phyloP scores from a whole-genome alignment of 768 basidiomycete species.

The Lactarius sanguifluus region DNA sequence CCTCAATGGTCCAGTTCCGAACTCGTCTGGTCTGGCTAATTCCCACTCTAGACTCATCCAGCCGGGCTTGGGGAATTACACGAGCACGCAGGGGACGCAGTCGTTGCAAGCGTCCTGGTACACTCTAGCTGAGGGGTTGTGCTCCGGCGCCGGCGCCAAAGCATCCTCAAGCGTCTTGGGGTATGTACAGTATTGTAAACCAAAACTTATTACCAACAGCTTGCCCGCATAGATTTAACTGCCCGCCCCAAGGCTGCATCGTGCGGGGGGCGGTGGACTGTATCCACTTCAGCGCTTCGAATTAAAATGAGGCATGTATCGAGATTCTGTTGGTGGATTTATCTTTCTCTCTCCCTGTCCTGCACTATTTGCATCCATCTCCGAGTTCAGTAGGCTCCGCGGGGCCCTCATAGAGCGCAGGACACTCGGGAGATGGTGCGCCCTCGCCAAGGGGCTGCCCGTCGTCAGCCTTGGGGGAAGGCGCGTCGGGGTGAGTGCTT shows the following conservation, averaged over 20 bases:
- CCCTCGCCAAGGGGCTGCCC: neutral
- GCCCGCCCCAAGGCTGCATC: neutral
- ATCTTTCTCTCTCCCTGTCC: neutral
- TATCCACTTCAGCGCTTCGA: neutral
- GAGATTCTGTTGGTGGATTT: neutral
- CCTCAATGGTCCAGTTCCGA: neutral
- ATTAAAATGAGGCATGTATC: neutral
- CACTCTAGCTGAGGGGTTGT: neutral
- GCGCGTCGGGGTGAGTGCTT: neutral
- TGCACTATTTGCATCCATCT: neutral
- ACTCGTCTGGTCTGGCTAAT: neutral
- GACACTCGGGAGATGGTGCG: neutral
- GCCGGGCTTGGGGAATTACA: neutral
- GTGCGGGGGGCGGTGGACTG: neutral
- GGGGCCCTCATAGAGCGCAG: neutral
- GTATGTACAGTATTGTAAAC: neutral
- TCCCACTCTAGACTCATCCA: neutral
- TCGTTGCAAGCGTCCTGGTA: neutral
- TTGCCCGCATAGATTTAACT: neutral
- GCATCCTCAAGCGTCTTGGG: neutral
- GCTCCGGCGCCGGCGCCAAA: neutral
- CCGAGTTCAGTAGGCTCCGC: neutral
- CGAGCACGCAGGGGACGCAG: neutral
- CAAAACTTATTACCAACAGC: neutral
- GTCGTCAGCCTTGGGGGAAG: neutral